Percentiles rank a stretch among this genome's conserved stretches.
Conservation (phyloP, 2,329 filamentous ascomycete species). For the Ceratocystis ficicola region DNA sequence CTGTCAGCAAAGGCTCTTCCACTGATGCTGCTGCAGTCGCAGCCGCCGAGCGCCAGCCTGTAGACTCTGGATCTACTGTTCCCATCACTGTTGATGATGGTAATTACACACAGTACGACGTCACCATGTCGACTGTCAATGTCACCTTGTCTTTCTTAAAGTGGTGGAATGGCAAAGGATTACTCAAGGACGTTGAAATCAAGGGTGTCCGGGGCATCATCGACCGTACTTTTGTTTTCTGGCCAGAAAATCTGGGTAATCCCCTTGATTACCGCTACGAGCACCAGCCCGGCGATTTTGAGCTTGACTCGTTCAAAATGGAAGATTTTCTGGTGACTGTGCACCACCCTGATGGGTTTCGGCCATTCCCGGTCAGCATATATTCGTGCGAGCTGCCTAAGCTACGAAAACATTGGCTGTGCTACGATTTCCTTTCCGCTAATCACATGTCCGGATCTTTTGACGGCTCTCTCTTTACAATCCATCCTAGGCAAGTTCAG, state of each 20-base stretch:
- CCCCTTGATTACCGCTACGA: conserved; percentile 79
- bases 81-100: conserved; percentile 61
- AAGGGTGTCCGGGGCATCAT: conserved; percentile 87
- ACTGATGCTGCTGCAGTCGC: conserved; percentile 72
- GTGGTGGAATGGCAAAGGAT: conserved; percentile 95
- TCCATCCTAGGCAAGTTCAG: conserved; percentile 86
- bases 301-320: conserved; percentile 93
- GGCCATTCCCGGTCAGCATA: conserved; percentile 91
- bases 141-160: conserved; percentile 96
- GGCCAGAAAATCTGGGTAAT: conserved; percentile 53
- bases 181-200: conserved; percentile 83
- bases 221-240: conserved; percentile 73
- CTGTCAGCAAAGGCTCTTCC: conserved; percentile 86
- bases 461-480: conserved; percentile 91
- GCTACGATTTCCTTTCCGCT: conserved; percentile 92
- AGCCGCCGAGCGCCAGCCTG: conserved; percentile 53
- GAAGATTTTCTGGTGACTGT: conserved; percentile 86
- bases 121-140: conserved; percentile 89
- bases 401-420: conserved; percentile 88
- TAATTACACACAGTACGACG: conserved; percentile 95
- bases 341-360: conserved; percentile 78
- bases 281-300: conserved; percentile 85
- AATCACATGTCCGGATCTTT: conserved; percentile 94
- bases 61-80: conserved; percentile 31
- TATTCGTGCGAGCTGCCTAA: conserved; percentile 91